Conservation (phyloP, 129 eudicot genomes). For the Lonicera japonica region DNA sequence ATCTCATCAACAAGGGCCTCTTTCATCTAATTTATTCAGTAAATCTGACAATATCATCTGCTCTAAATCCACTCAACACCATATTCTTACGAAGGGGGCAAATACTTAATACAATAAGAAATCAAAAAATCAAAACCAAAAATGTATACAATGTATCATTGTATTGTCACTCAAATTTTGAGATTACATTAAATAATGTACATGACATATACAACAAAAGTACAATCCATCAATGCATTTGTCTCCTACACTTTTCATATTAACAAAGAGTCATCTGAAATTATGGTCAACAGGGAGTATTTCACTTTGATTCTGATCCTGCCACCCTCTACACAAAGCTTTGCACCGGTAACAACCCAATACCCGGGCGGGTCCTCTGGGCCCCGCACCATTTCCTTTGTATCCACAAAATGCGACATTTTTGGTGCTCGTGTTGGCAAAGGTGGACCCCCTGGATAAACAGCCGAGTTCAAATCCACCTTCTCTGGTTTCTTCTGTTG, state of each 20-base stretch:
- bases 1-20: too few species aligned
- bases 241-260: conserved; percentile 27
- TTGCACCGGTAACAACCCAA: conserved; percentile 96
- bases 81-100: not conserved
- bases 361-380: conserved; percentile 94
- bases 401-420: conserved; percentile 67
- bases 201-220: conserved; percentile 27
- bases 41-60: too few species aligned
- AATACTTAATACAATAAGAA: conserved; percentile 1
- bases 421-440: conserved; percentile 52
- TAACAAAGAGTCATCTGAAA: conserved; percentile 65
- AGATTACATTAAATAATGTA: conserved; percentile 19
- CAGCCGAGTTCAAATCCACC: conserved; percentile 75
- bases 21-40: too few species aligned
- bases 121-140: not conserved
- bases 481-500: conserved; percentile 42
- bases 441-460: conserved; percentile 90
- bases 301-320: conserved; percentile 73
- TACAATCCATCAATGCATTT: conserved; percentile 2
- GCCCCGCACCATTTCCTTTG: conserved; percentile 85
- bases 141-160: not conserved
- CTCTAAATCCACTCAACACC: not conserved
- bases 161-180: not conserved
- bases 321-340: conserved; percentile 70
- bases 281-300: conserved; percentile 65